phyloP scores from a whole-genome alignment of 2,329 filamentous ascomycete genomes.

The Ophiocordyceps sinensis region DNA sequence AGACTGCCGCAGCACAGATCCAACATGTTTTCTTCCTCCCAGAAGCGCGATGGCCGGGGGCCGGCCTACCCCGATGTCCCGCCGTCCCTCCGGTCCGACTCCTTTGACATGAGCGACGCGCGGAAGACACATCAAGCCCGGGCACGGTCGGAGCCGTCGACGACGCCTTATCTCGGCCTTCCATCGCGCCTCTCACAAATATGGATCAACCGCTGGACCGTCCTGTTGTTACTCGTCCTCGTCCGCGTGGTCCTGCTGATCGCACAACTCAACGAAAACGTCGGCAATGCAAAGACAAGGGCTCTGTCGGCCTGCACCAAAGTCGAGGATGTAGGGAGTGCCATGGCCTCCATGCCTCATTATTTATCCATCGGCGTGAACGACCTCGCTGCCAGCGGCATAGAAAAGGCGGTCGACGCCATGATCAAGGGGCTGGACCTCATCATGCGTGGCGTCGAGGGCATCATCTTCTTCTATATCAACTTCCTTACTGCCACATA shows the following conservation, averaged over 20 bases:
- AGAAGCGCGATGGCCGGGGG: conserved; percentile 15
- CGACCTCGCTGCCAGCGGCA: conserved; percentile 61
- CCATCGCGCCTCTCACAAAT: conserved; percentile 82
- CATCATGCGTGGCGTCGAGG: conserved; percentile 69
- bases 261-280: conserved; percentile 54
- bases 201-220: conserved; percentile 96
- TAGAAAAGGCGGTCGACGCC: conserved; percentile 67
- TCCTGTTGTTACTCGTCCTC: conserved; percentile 75
- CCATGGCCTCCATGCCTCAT: conserved; percentile 96
- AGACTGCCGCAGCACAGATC: conserved; percentile 12
- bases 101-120: conserved; percentile 20
- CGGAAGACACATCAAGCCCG: conserved; percentile 16
- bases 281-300: conserved; percentile 62
- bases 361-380: conserved; percentile 87
- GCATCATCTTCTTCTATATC: conserved; percentile 82
- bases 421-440: conserved; percentile 68
- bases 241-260: conserved; percentile 67
- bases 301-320: conserved; percentile 80
- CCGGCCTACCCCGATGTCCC: conserved; percentile 22
- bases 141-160: conserved; percentile 48
- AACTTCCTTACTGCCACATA: conserved; percentile 86
- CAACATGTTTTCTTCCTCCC: conserved; percentile 22
- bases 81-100: conserved; percentile 20
- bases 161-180: conserved; percentile 86
- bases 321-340: conserved; percentile 83